Base-by-base conservation (phyloP, 306 rosid genomes). In the Corylus avellana region DNA sequence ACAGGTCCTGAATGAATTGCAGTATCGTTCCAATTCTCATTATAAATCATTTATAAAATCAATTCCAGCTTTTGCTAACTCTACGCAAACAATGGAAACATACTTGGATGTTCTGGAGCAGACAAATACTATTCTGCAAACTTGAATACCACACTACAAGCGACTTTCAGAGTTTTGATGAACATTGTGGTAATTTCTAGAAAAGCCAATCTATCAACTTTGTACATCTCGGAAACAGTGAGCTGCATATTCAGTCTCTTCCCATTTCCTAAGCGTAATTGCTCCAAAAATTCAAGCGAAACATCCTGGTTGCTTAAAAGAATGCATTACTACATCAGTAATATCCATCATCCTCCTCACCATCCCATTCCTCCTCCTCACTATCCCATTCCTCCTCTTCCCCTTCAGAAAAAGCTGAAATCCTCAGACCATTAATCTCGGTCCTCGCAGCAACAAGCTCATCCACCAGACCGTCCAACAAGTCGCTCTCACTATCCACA, bases 381-480 rank as follows among this genome's bases (percentile, higher is more conserved):
- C 58, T 79, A 17, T 47, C 72, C 83, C 81, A 82, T 25, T 50
- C 58, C 25, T 82, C 90, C 66, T 78, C 90, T 69, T 85, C 92
- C 66, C 80, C 92, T 48, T 88, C 94, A 0, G 86, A 78, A 81
- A 88, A 85, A 0, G 89, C 86, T 1, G 87, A 87, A 80, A 82
- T 78, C 62, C 85, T 79, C 63, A 72, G 12, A 10, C 89, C 90
- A 82, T 85, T 77, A 47, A 84, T 74, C 78, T 27, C 78, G 4
- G 83, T 80, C 55, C 83, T 85, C 54, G 57, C 16, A 13, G 75
- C 85, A 62, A 81, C 86, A 77, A 87, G 84, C 63, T 91, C 93
- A 71, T 91, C 86, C 74, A 86, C 80, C 17, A 87, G 81, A 29
- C 78, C 80, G 16, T 67, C 72, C 14, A 67, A 67, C 12, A 67